Percentiles rank a stretch among this genome's conserved stretches.
These are phyloP conservation scores for Mrakia gelida DNA, from an alignment of 768 basidiomycete genomes.

Conservation along the genomic window DNA sequence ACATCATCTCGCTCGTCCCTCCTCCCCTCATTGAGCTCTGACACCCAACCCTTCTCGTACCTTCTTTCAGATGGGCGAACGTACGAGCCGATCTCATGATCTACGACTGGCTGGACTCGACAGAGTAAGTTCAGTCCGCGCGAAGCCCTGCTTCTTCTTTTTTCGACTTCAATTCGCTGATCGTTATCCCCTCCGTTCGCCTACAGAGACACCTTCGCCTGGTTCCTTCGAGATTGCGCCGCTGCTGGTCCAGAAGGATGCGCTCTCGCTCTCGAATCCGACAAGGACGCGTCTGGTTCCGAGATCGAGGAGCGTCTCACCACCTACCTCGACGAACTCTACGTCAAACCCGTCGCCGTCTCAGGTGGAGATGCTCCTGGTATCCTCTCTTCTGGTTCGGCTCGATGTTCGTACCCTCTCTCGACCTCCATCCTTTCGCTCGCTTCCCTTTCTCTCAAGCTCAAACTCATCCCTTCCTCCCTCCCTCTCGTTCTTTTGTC, in stretches of 20 bases:
- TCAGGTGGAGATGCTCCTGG: constrained; percentile 7
- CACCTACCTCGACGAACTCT: constrained; percentile 21
- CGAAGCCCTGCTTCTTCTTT: neutral
- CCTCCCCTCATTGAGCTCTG: too few species aligned
- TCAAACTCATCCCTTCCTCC: too few species aligned
- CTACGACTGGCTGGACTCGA: constrained; percentile 25
- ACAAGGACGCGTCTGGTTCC: constrained; percentile 1
- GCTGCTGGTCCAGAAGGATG: constrained; percentile 10
- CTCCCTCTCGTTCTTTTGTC: neutral
- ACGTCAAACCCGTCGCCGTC: neutral
- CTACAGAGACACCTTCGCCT: neutral
- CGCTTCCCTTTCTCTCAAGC: neutral
- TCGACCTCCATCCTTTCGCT: neutral
- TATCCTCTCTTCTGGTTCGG: constrained; percentile 8
- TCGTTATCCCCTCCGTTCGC: neutral
- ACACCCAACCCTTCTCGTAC: too few species aligned
- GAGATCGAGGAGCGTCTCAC: constrained; percentile 24
- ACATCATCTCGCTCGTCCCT: too few species aligned
- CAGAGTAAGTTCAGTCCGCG: constrained; percentile 21
- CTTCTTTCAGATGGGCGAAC: constrained; percentile 28
- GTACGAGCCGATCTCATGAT: constrained; percentile 30
- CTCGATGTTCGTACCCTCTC: constrained; percentile 19
- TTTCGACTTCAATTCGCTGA: neutral
- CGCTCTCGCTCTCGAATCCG: constrained; percentile 18
- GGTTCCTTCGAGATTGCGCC: constrained; percentile 27